These are phyloP conservation scores for Cicer pinnatifidum DNA, from an alignment of 306 rosid species.

Conservation along the genomic window DNA sequence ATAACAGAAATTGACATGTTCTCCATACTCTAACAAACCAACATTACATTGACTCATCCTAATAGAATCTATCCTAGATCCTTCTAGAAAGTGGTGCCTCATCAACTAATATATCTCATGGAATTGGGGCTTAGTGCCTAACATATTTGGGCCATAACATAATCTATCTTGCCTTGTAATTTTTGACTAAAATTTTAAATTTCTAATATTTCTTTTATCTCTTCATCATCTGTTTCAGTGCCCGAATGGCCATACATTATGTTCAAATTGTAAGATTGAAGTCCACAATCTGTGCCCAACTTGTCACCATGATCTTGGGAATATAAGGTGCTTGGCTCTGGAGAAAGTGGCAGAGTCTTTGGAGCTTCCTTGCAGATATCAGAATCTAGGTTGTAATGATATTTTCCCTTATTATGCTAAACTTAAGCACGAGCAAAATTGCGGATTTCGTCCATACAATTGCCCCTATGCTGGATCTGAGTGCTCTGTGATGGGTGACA, in stretches of 20 bases:
- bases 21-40: too few species aligned
- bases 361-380: conserved; percentile 89
- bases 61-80: too few species aligned
- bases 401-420: conserved; percentile 79
- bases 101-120: too few species aligned
- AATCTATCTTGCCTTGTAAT: neutral
- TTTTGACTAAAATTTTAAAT: conserved; percentile 30
- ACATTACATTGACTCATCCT: too few species aligned
- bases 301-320: conserved; percentile 78
- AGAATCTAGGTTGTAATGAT: conserved; percentile 79
- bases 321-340: conserved; percentile 92
- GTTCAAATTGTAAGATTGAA: conserved; percentile 75
- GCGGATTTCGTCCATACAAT: conserved; percentile 79
- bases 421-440: conserved; percentile 82
- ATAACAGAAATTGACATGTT: too few species aligned
- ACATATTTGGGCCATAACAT: too few species aligned
- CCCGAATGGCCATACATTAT: conserved; percentile 96
- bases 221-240: conserved; percentile 62
- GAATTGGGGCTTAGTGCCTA: too few species aligned
- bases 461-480: conserved; percentile 96
- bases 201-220: conserved; percentile 43
- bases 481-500: conserved; percentile 83
- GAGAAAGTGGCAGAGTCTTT: conserved; percentile 91
- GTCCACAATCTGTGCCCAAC: conserved; percentile 91
- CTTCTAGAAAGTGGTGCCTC: too few species aligned